These are phyloP conservation scores for Hermanozyma aechmeae DNA, from an alignment of 805 yeast species.

Conservation along the genomic window DNA sequence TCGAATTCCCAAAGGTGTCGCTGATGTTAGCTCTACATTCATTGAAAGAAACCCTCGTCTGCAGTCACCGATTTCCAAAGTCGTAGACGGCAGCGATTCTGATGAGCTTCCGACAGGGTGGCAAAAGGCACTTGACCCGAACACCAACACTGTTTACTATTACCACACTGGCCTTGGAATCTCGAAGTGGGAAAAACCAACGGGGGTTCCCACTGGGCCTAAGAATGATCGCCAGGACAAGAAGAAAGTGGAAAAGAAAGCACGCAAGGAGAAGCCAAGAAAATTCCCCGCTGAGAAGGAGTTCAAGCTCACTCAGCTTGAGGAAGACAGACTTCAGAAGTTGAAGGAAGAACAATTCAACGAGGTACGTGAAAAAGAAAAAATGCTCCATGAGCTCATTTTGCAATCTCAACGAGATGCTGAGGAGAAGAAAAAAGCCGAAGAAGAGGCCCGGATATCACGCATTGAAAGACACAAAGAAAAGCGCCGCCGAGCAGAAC, in stretches of 20 bases:
- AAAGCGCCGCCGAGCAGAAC: slow-evolving; percentile 4
- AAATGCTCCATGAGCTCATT: slow-evolving; percentile 26
- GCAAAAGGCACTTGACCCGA: slow-evolving; percentile 46
- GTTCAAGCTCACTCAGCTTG: slow-evolving; percentile 17
- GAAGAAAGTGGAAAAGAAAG: slow-evolving; percentile 2
- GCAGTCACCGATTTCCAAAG: slow-evolving; percentile 5
- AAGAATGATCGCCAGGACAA: slow-evolving; percentile 5
- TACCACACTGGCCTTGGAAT: slow-evolving; percentile 39
- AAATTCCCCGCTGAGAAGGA: slow-evolving; percentile 5
- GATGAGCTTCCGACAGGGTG: slow-evolving; percentile 51
- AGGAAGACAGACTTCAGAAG: slow-evolving; percentile 24
- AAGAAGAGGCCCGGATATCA: slow-evolving; percentile 13
- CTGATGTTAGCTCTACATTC: slow-evolving; percentile 2
- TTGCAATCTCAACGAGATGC: slow-evolving; percentile 21
- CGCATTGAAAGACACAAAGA: slow-evolving; percentile 14
- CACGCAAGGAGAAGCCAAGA: not conserved
- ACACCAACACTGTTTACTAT: slow-evolving; percentile 40
- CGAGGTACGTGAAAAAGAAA: slow-evolving; percentile 25
- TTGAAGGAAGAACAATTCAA: slow-evolving; percentile 24
- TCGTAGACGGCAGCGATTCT: slow-evolving; percentile 8
- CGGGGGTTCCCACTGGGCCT: slow-evolving; percentile 25
- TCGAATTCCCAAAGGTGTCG: slow-evolving; percentile 60
- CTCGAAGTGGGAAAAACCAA: slow-evolving; percentile 58
- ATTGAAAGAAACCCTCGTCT: slow-evolving; percentile 7
- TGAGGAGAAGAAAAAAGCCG: slow-evolving; percentile 19